Evolutionary conservation across 2,329 filamentous ascomycete species (phyloP), one percentile per base, ranked within the genome.

Genomic region (Clonostachys chloroleuca): DNA sequence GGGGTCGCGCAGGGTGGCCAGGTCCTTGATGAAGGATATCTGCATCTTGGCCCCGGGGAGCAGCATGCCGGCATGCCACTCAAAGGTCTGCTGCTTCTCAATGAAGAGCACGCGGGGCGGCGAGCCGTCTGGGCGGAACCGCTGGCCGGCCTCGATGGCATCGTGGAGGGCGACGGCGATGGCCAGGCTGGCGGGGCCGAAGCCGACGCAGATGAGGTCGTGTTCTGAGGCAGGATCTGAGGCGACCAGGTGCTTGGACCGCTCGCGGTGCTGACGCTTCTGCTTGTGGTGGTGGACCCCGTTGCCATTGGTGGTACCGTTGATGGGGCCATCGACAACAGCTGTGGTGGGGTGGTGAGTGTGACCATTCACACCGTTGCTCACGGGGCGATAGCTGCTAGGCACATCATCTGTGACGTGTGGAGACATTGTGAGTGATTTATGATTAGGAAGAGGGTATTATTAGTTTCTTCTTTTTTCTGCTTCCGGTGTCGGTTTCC

Each of bases 11-110:
- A 96, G 76, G 5, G 89, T 94, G 5, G 92, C 92, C 65, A 97
- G 81, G 63, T 97, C 92, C 72, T 97, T 97, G 71, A 97, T 80
- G 72, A 96, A 97, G 10, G 89, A 95, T 57, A 97, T 97, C 64
- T 97, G 92, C 92, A 97, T 97, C 70, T 87, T 91, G 45, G 92
- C 89, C 6, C 91, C 92, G 0, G 91, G 89, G 4, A 97, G 80
- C 49, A 96, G 82, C 92, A 97, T 97, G 50, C 92, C 92, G 1
- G 90, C 84, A 66, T 97, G 92, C 92, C 92, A 97, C 49, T 87
- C 83, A 61, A 97, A 97, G 43, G 77, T 72, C 34, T 74, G 61
- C 68, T 97, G 92, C 65, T 88, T 87, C 73, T 97, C 92, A 20
- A 97, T 69, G 67, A 96, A 97, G 41, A 89, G 78, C 5, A 95